Conservation (phyloP, 1,284 basidiomycete species). For the Rhodofomes roseus region DNA sequence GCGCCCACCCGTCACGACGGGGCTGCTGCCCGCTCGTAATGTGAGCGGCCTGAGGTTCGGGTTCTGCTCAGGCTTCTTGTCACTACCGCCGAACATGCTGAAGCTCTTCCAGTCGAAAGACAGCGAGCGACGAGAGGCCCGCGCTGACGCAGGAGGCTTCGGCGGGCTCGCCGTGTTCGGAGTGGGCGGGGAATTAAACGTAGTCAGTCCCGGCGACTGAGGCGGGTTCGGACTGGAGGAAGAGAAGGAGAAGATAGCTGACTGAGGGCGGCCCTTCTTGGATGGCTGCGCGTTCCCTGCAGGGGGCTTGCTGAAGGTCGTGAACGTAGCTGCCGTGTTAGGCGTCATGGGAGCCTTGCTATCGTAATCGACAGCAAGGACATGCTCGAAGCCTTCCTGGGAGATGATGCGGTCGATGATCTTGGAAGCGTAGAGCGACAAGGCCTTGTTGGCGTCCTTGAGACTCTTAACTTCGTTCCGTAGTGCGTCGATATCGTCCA, state of each 20-base stretch:
- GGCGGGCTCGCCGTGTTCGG: constrained; percentile 27
- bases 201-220: constrained; percentile 26
- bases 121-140: constrained; percentile 64
- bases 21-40: constrained; percentile 55
- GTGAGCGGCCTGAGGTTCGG: constrained; percentile 62
- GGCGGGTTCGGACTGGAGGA: constrained; percentile 28
- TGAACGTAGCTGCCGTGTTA: constrained; percentile 19
- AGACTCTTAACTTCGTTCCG: constrained; percentile 83
- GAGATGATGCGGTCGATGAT: constrained; percentile 95
- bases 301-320: constrained; percentile 24
- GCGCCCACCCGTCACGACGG: constrained; percentile 59
- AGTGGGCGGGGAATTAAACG: constrained; percentile 36
- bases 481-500: constrained; percentile 63
- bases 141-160: constrained; percentile 25
- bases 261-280: constrained; percentile 56
- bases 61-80: constrained; percentile 53
- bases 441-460: constrained; percentile 92
- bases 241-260: constrained; percentile 46
- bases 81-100: constrained; percentile 57
- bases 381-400: constrained; percentile 91
- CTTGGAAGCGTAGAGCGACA: constrained; percentile 92
- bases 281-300: constrained; percentile 25
- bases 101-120: constrained; percentile 81
- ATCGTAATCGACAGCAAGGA: constrained; percentile 86
- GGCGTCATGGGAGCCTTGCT: constrained; percentile 35